Evolutionary conservation across 2,329 filamentous ascomycete genomes (phyloP), one percentile per base, ranked within the genome.

Genomic region (Thyridium curvatum): DNA sequence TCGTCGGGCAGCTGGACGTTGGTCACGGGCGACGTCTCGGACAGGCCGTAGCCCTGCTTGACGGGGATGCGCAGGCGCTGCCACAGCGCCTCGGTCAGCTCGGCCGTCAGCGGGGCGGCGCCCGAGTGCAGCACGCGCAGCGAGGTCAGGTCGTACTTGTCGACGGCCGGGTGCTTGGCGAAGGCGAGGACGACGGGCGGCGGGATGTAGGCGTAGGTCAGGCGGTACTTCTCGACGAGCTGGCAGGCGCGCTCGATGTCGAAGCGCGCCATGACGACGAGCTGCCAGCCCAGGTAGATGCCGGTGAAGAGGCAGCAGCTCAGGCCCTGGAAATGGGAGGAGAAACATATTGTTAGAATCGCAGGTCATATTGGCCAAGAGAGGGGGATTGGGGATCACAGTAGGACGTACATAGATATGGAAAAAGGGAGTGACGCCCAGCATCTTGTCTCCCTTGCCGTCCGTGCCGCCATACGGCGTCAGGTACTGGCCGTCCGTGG

Each of bases 1-100:
- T 87, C 82, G 29, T 79, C 75, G 69, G 86, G 82, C 8, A 72
- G 66, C 60, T 89, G 86, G 9, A 78, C 77, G 50, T 88, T 82
- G 0, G 86, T 86, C 1, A 80, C 84, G 0, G 90, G 89, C 18
- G 82, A 82, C 12, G 88, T 94, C 66, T 97, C 91, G 5, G 82
- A 88, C 5, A 97, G 72, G 0, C 91, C 91, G 55, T 95, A 97
- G 14, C 86, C 90, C 63, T 97, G 91, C 69, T 95, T 96, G 44
- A 95, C 79, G 3, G 83, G 82, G 15, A 94, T 71, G 37, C 79
- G 79, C 42, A 93, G 77, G 8, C 89, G 78, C 15, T 75, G 62
- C 68, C 86, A 86, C 3, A 93, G 77, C 8, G 79, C 74, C 40
- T 88, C 78, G 1, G 91, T 84, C 3, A 97, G 74, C 46, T 95